Evolutionary conservation across 2,329 filamentous ascomycete genomes (phyloP).

Genomic region (Myrmaecium sp.): DNA sequence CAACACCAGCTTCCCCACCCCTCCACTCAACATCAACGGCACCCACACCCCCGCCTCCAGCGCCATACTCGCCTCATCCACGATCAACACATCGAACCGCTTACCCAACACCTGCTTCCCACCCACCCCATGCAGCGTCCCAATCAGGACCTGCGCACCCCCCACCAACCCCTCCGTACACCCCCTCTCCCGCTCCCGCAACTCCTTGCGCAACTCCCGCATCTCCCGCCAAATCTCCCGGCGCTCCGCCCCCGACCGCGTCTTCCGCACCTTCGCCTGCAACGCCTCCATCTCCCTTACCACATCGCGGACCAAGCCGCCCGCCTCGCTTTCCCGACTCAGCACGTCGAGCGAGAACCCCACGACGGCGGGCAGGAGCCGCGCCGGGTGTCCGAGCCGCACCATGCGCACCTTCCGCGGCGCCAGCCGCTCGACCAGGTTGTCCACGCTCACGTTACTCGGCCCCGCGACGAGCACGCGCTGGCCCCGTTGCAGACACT

Average conservation of each 20-base stretch:
- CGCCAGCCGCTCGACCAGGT: slow-evolving; percentile 83
- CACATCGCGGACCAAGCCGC: slow-evolving; percentile 76
- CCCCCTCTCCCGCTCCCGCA: slow-evolving; percentile 62
- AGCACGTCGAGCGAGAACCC: slow-evolving; percentile 83
- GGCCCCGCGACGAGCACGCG: slow-evolving; percentile 87
- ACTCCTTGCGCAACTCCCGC: slow-evolving; percentile 75
- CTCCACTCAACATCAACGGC: slow-evolving; percentile 53
- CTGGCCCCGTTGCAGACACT: slow-evolving; percentile 56
- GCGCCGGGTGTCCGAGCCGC: slow-evolving; percentile 80
- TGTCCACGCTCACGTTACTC: slow-evolving; percentile 94
- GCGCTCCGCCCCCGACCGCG: slow-evolving; percentile 61
- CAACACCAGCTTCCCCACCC: slow-evolving; percentile 64
- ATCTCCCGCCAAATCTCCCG: slow-evolving; percentile 71
- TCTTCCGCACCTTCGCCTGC: slow-evolving; percentile 76
- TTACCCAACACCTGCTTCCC: slow-evolving; percentile 66
- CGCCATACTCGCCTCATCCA: slow-evolving; percentile 92
- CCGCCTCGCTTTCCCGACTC: slow-evolving; percentile 79
- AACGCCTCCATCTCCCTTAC: slow-evolving; percentile 85
- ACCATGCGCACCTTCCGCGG: slow-evolving; percentile 75
- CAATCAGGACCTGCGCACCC: slow-evolving; percentile 72
- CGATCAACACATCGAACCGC: slow-evolving; percentile 81
- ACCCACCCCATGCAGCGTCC: slow-evolving; percentile 83
- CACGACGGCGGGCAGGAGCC: slow-evolving; percentile 72
- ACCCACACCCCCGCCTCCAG: slow-evolving; percentile 97
- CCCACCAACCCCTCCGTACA: slow-evolving; percentile 63